Evolutionary conservation across 2,329 filamentous ascomycete genomes (phyloP), one percentile per base, ranked within the genome.

Genomic region (Ophiocordyceps camponoti-floridani): DNA sequence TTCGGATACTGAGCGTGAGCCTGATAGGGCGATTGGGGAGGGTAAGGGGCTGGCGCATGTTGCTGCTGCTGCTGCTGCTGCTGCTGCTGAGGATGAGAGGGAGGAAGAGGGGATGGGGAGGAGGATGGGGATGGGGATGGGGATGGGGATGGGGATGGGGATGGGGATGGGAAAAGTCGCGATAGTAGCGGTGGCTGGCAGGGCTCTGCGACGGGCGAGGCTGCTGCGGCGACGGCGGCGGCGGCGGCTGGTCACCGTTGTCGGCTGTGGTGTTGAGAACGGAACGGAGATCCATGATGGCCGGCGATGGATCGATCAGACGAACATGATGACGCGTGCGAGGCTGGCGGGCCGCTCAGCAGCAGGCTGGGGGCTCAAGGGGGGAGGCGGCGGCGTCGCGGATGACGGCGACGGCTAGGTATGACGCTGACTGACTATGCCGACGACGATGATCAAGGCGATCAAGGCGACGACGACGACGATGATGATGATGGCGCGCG

Each of bases 231-330:
- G 33, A n/a, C 33, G 33, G 57, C 46, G 37, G 43, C 14, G 43
- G 42, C 42, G 59, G 57, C 41, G 56, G 54, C 49, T 60, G 57
- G 43, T 62, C 66, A 51, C 61, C 67, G 47, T 60, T 60, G 48
- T 72, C 72, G 33, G 68, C 64, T 19, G n/a, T n/a, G n/a, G 66
- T 62, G 56, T 76, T 77, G 42, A 77, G 59, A 53, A 78, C 70
- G 14, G 66, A 67, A 49, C 64, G 60, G 46, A 75, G 64, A 62
- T 75, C 70, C 72, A 75, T 68, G 45, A 46, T 55, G 49, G 30
- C 8, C 16, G 11, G 14, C 4, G 33, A 37, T n/a, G 33, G 14
- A n/a, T 5, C 33, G 33, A 13, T 16, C 33, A 37, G 12, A 37
- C 13, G 4, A 4, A 37, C 4, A 37, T 35, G 31, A 35, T 30